Conservation (phyloP, 441 rosid species). For the Macaranga tanarius region DNA sequence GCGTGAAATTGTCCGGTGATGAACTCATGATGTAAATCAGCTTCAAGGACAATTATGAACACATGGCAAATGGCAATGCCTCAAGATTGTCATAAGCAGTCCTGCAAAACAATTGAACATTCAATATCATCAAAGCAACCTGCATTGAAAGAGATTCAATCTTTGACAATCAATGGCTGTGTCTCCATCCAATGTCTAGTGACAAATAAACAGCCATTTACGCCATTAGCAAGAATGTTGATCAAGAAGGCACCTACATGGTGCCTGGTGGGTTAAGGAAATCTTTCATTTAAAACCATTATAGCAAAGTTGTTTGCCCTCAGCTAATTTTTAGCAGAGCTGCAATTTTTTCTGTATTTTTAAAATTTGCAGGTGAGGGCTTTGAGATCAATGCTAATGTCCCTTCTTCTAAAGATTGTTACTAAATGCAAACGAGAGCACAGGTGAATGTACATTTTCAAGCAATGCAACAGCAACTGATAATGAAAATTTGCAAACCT, state of each 20-base stretch:
- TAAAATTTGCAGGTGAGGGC: neutral
- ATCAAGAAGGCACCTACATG: neutral
- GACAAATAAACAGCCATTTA: neutral
- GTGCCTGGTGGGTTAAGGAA: neutral
- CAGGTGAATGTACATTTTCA: neutral
- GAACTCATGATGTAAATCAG: conserved; percentile 42
- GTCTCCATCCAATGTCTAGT: neutral
- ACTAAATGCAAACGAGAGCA: neutral
- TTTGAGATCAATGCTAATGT: too few relatives aligned
- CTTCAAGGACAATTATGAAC: conserved; percentile 29
- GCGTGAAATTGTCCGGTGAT: conserved; percentile 28
- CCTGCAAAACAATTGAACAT: conserved; percentile 25
- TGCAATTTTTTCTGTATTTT: neutral
- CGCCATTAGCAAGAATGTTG: neutral
- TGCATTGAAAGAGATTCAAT: neutral
- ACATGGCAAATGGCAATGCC: conserved; percentile 11
- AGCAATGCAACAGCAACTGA: neutral
- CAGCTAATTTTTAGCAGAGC: neutral
- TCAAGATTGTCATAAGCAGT: conserved; percentile 1
- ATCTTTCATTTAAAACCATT: neutral
- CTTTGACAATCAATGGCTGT: neutral
- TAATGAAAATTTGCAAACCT: neutral
- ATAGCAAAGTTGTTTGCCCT: neutral
- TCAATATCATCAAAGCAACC: conserved; percentile 11
- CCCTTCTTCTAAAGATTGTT: neutral